These are phyloP conservation scores for Pseudocercospora cruenta DNA, from an alignment of 2,329 filamentous ascomycete genomes.

Conservation along the genomic window DNA sequence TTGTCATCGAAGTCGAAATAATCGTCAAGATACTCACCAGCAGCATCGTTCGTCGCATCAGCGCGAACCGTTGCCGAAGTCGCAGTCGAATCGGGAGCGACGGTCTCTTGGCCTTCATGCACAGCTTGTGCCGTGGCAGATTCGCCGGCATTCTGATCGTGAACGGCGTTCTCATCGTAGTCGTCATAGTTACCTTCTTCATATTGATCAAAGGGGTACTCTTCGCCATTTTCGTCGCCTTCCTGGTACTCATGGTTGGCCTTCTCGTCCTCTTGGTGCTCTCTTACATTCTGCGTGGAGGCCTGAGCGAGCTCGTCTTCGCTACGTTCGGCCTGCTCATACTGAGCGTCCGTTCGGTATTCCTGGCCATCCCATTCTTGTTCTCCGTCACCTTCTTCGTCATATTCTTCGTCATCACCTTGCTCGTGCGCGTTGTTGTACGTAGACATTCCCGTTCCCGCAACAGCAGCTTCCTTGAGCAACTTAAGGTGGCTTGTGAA, in stretches of 20 bases:
- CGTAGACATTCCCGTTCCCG: conserved; percentile 61
- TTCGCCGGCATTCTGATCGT: conserved; percentile 13
- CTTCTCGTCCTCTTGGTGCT: conserved; percentile 20
- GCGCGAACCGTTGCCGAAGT: conserved; percentile 33
- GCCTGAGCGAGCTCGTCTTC: conserved; percentile 8
- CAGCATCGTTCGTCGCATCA: conserved; percentile 25
- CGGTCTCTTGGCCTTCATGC: conserved; percentile 12
- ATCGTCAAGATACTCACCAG: conserved; percentile 36
- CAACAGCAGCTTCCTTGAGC: conserved; percentile 56
- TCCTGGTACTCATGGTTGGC: conserved; percentile 17
- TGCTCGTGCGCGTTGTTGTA: conserved; percentile 38
- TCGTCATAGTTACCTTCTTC: conserved; percentile 16
- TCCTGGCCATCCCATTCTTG: conserved; percentile 12
- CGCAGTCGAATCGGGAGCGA: conserved; percentile 26
- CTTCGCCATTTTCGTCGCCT: conserved; percentile 12
- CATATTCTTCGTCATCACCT: conserved; percentile 24
- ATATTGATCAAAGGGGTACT: conserved; percentile 15
- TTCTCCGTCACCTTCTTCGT: conserved; percentile 21
- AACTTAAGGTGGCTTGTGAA: conserved; percentile 57
- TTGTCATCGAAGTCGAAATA: conserved; percentile 32
- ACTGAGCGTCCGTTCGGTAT: conserved; percentile 12
- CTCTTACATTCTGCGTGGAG: conserved; percentile 18
- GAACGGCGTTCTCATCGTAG: conserved; percentile 13
- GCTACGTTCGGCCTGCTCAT: conserved; percentile 2
- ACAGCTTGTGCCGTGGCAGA: conserved; percentile 2